A percentile compares a stretch with the other conserved stretches of the same genome.
Evolutionary conservation across 2,329 filamentous ascomycete genomes (phyloP).

Genomic region (Didymella pinodella): DNA sequence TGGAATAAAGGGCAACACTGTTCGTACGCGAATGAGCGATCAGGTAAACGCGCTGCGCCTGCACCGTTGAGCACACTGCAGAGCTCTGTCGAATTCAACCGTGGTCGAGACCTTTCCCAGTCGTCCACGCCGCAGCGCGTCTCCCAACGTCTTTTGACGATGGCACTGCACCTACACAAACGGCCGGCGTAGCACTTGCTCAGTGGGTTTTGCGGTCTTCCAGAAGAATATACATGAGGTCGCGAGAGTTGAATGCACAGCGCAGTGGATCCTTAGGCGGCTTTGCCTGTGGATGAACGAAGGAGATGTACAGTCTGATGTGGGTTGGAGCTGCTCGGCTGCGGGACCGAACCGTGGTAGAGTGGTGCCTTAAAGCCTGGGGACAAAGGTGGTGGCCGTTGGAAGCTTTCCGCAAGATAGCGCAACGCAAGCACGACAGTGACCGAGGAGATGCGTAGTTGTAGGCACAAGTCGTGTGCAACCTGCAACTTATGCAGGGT

Average conservation of each 20-base stretch:
- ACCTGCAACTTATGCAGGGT: constrained; percentile 21
- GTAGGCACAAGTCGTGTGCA: constrained; percentile 15
- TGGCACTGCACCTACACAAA: constrained; percentile 6
- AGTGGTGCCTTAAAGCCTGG: constrained; percentile 16
- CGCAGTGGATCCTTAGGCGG: neutral
- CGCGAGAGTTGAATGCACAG: neutral
- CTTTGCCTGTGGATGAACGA: neutral
- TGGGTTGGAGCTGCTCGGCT: constrained; percentile 20
- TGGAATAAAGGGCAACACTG: constrained; percentile 6
- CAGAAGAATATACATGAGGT: constrained; percentile 12
- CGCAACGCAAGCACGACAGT: constrained; percentile 26
- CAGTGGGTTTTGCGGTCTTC: constrained; percentile 6
- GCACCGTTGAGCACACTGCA: constrained; percentile 11
- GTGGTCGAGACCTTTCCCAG: constrained; percentile 7
- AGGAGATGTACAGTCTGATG: constrained; percentile 1
- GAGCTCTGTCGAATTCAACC: constrained; percentile 10
- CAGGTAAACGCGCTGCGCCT: constrained; percentile 14
- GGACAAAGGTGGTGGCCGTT: constrained; percentile 28
- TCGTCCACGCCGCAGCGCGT: constrained; percentile 5
- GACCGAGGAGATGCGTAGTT: constrained; percentile 18
- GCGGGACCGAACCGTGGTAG: constrained; percentile 34
- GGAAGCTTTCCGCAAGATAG: constrained; percentile 23
- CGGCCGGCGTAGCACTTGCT: constrained; percentile 8
- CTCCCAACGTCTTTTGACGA: constrained; percentile 1
- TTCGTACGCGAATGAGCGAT: constrained; percentile 8